A percentile compares a stretch with the other conserved stretches of the same genome.
Evolutionary conservation across 305 asterid genomes (phyloP).

Genomic region (Fraxinus floribunda): DNA sequence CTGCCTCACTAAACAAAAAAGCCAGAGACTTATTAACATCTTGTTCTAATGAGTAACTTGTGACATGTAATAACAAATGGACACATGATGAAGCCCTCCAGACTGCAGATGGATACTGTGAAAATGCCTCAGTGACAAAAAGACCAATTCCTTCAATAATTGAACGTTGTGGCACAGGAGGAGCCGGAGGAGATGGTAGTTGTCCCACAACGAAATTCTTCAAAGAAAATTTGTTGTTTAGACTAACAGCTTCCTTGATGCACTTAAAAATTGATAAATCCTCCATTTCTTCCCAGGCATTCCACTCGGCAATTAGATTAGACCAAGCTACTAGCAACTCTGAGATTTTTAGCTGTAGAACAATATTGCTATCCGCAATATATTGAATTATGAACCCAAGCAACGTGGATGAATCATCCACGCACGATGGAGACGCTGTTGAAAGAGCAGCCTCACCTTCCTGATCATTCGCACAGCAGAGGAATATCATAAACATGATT

Average conservation of each 20-base stretch:
- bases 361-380: constrained; percentile 25
- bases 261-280: constrained; percentile 42
- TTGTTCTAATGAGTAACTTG: constrained; percentile 32
- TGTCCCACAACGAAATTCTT: constrained; percentile 31
- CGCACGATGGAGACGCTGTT: constrained; percentile 27
- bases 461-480: constrained; percentile 30
- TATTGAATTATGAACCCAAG: constrained; percentile 38
- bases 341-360: constrained; percentile 31
- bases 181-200: constrained; percentile 33
- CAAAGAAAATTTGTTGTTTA: constrained; percentile 28
- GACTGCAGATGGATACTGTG: constrained; percentile 42
- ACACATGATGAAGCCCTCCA: constrained; percentile 47
- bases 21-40: constrained; percentile 32
- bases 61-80: constrained; percentile 36
- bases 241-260: constrained; percentile 35
- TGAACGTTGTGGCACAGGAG: constrained; percentile 33
- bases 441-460: constrained; percentile 23
- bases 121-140: constrained; percentile 37
- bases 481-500: neutral
- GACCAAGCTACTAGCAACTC: constrained; percentile 44
- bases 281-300: constrained; percentile 49
- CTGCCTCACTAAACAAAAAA: constrained; percentile 30
- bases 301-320: constrained; percentile 42
- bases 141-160: constrained; percentile 43
- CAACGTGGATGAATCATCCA: constrained; percentile 37